Base-by-base conservation (phyloP, 176 grass and related monocot genomes). In the Zea luxurians region DNA sequence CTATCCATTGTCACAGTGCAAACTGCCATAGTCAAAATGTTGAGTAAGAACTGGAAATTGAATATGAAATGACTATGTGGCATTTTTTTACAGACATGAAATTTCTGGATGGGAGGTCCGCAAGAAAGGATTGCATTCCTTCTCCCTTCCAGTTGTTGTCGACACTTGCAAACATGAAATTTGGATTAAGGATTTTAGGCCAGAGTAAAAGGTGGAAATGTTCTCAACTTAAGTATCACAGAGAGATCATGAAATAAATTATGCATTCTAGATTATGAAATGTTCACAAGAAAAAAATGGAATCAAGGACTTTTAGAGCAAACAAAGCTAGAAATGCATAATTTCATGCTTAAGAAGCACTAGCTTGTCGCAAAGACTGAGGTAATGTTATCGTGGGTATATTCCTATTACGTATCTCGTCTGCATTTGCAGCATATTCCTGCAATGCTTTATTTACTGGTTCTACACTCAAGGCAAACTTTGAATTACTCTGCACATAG, bases 41-140 rank as follows among this genome's bases (percentile, higher is more conserved):
- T 20, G n/a, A 77, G 45, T 1, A 15, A 27, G 48, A 2, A 20
- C 57, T 41, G 27, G 13, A 75, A 15, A 49, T 36, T 15, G 63
- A 64, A 71, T 80, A 80, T 50, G 18, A 6, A 88, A 78, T 8
- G 10, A 15, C 57, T 66, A 72, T 21, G 58, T 84, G 10, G 13
- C 42, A 44, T 36, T 59, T 48, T 48, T 47, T 88, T 78, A 40
- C 1, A 40, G 38, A 40, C 27, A 27, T 27, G 27, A 27, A 61
- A 97, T 97, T 52, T 93, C 91, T 40, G 78, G 82, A 78, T 83
- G 93, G 4, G 80, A 92, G 21, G 91, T 93, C 76, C 94, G 90
- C 73, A 97, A 68, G 78, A 97, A 97, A 59, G 94, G 94, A 90
- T 97, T 97, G 77, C 94, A 97, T 68, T 87, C 86, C 71, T 99